These are phyloP conservation scores for Angomonas ambiguus DNA, from an alignment of 208 protist genomes.

Conservation along the genomic window DNA sequence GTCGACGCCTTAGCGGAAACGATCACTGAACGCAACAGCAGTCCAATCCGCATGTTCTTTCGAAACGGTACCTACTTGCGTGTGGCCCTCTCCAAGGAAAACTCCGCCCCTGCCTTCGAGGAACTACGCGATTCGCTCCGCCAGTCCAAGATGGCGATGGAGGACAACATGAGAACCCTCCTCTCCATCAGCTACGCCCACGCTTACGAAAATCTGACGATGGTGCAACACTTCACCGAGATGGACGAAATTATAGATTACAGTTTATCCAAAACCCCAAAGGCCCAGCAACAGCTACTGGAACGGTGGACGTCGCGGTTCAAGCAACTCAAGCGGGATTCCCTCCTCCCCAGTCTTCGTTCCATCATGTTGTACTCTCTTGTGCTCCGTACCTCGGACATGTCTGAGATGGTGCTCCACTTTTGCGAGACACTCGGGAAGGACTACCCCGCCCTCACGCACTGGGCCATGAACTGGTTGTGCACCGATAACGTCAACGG, in stretches of 20 bases:
- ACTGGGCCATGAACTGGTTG: conserved; percentile 87
- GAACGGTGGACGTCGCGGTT: conserved; percentile 82
- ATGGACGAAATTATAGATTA: conserved; percentile 97
- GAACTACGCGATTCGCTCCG: conserved; percentile 40
- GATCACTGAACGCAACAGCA: conserved; percentile 74
- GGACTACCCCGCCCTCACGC: conserved; percentile 76
- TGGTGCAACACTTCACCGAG: conserved; percentile 98
- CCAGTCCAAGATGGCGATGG: conserved; percentile 72
- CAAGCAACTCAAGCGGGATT: conserved; percentile 82
- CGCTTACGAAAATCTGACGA: conserved; percentile 95
- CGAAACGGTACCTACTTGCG: conserved; percentile 57
- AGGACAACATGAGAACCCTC: conserved; percentile 83
- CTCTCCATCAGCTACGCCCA: conserved; percentile 84
- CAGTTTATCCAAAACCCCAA: conserved; percentile 38
- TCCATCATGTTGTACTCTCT: conserved; percentile 96
- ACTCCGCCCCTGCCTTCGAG: conserved; percentile 26
- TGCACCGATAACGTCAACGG: conserved; percentile 22
- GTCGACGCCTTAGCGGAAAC: conserved; percentile 67
- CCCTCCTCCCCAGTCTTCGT: conserved; percentile 92
- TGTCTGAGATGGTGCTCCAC: conserved; percentile 96
- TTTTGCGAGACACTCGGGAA: conserved; percentile 83
- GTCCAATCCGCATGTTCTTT: conserved; percentile 66
- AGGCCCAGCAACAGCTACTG: conserved; percentile 60
- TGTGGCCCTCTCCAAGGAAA: conserved; percentile 13
- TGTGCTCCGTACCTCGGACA: conserved; percentile 88